Conservation (phyloP, 306 rosid species). For the Medicago truncatula region DNA sequence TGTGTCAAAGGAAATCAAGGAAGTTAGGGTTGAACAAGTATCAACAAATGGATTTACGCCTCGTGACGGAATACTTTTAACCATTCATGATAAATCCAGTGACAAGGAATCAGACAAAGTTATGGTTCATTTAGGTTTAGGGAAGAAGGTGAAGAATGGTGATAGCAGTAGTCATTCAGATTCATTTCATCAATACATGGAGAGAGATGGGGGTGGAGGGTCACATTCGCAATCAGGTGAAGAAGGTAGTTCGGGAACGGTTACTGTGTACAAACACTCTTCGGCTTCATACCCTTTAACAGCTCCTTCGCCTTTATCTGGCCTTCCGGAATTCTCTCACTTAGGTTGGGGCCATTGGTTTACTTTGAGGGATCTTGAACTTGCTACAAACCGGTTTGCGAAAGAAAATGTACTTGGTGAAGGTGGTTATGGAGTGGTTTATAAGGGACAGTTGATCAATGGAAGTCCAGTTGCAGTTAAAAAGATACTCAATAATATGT, state of each 20-base stretch:
- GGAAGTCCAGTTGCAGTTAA: slow-evolving; percentile 93
- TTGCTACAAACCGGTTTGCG: slow-evolving; percentile 80
- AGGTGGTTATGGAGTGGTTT: slow-evolving; percentile 98
- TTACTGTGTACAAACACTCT: slow-evolving; percentile 61
- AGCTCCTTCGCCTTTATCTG: slow-evolving; percentile 85
- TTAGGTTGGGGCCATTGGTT: slow-evolving; percentile 99
- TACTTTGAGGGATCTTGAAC: slow-evolving; percentile 89
- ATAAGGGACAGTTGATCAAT: slow-evolving; percentile 76
- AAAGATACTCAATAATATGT: slow-evolving; percentile 93
- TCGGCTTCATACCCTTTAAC: slow-evolving; percentile 74
- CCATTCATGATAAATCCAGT: slow-evolving; percentile 81
- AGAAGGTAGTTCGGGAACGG: slow-evolving; percentile 75
- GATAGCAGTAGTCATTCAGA: slow-evolving; percentile 69
- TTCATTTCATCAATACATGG: slow-evolving; percentile 70
- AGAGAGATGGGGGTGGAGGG: slow-evolving; percentile 60
- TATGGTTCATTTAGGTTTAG: slow-evolving; percentile 76
- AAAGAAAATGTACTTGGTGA: slow-evolving; percentile 86
- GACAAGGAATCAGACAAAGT: slow-evolving; percentile 82
- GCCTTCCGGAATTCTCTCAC: slow-evolving; percentile 90
- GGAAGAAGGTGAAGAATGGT: slow-evolving; percentile 68
- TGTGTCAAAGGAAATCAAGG: slow-evolving; percentile 92
- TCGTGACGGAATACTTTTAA: slow-evolving; percentile 81
- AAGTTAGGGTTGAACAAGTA: slow-evolving; percentile 82
- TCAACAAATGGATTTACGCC: slow-evolving; percentile 71
- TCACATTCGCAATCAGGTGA: slow-evolving; percentile 81